Base-by-base conservation (phyloP, 1,284 basidiomycete genomes). In the Cutaneotrichosporon sp. region DNA sequence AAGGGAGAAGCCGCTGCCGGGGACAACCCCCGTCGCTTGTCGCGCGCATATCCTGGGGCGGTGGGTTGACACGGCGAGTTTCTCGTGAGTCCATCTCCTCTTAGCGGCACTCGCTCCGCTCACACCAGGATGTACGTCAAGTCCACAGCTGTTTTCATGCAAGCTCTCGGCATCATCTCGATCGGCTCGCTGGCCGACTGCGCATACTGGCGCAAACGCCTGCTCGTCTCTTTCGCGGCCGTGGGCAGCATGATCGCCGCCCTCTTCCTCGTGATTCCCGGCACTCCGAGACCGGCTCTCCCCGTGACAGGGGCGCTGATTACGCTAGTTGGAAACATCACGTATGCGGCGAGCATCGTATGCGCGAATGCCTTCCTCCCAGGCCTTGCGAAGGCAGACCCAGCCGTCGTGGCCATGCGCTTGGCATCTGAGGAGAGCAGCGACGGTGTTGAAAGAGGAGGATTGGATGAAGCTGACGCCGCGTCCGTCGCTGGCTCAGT, bases 311-410 rank as follows among this genome's bases (percentile, higher is more conserved):
- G 90, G 8, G 92, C 90, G 0, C 69, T 88, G 0, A 82, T 93
- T 4, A 88, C 90, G 0, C 84, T 91, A 49, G 78, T 85, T 1
- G 88, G 92, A 7, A 93, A 92, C 73, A 87, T 92, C 16, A 86
- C 88, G 0, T 94, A 94, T 68, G 90, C 92, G 0, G 89, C 88
- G 0, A 90, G 88, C 13, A 84, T 89, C 14, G 93, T 97, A 9
- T 92, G 92, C 42, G 87, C 92, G 82, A 97, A 97, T 73, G 87
- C 91, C 0, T 95, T 94, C 78, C 84, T 97, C 5, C 92, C 92
- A 0, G 83, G 82, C 0, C 83, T 95, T 2, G 90, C 91, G 0
- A 84, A 85, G 65, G 85, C 86, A 42, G 85, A 88, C 21, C 64
- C 70, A 3, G 66, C 87, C 56, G 88, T 90, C 2, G 72, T 83